Evolutionary conservation across 805 yeast genomes (phyloP).

Genomic region (Candida cerambycidarum): DNA sequence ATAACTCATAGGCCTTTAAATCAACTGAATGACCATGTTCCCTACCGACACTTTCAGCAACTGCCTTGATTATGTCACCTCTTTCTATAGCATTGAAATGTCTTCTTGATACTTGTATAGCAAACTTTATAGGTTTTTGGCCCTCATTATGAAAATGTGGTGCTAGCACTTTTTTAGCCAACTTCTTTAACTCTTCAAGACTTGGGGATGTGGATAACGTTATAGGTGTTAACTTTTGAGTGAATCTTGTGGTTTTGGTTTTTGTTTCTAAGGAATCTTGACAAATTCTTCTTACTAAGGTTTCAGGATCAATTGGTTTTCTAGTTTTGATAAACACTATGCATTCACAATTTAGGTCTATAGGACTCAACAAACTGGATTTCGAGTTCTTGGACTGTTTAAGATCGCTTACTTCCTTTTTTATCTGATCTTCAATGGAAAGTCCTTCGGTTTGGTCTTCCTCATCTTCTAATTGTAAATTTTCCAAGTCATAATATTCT

Average conservation of each 20-base stretch:
- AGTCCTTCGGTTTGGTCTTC: slow-evolving; percentile 33
- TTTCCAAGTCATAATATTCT: slow-evolving; percentile 29
- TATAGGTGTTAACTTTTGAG: slow-evolving; percentile 81
- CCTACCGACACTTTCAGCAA: slow-evolving; percentile 72
- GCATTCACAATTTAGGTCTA: slow-evolving; percentile 76
- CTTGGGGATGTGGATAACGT: slow-evolving; percentile 72
- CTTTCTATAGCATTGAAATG: slow-evolving; percentile 74
- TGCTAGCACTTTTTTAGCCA: slow-evolving; percentile 58
- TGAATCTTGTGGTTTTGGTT: slow-evolving; percentile 62
- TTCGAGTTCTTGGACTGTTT: slow-evolving; percentile 45
- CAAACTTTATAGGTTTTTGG: slow-evolving; percentile 55
- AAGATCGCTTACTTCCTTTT: slow-evolving; percentile 66
- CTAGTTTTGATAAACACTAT: slow-evolving; percentile 81
- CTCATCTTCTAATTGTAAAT: slow-evolving; percentile 27
- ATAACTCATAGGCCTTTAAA: slow-evolving; percentile 71
- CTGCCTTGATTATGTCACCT: slow-evolving; percentile 66
- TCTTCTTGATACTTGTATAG: slow-evolving; percentile 77
- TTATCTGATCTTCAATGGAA: slow-evolving; percentile 74
- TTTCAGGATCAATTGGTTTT: slow-evolving; percentile 76
- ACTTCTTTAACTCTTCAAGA: slow-evolving; percentile 60
- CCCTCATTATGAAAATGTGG: slow-evolving; percentile 62
- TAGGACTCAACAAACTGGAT: slow-evolving; percentile 50
- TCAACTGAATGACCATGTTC: slow-evolving; percentile 76
- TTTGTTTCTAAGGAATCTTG: slow-evolving; percentile 52
- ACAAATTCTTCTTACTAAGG: slow-evolving; percentile 65